Base-by-base conservation (phyloP, 2,329 filamentous ascomycete genomes). In the Aspergillus melleus region DNA sequence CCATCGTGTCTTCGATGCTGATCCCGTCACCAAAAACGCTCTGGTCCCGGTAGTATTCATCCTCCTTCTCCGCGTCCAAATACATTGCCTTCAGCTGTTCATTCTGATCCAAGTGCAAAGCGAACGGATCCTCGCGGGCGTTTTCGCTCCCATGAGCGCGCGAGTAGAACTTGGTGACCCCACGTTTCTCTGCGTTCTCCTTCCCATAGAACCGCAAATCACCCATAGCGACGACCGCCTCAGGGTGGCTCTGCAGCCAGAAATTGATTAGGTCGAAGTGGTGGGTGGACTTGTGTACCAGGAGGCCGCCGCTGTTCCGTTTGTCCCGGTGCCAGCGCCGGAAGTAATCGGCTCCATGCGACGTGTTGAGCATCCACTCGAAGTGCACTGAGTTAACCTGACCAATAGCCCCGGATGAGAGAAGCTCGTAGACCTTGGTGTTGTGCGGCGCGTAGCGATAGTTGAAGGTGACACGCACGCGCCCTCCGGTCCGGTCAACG, bases 401-500 rank as follows among this genome's bases (percentile, higher is more conserved):
- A 0, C 86, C 85, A 59, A 88, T 86, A 1, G 81, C 82, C 0
- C 83, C 84, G 0, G 81, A 79, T 2, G 74, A 77, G 4, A 88
- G 64, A 0, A 88, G 64, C 68, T 86, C 81, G 61, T 79, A 82
- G 2, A 88, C 78, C 61, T 83, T 85, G 14, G 84, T 88, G 71
- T 88, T 86, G 72, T 87, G 86, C n/a, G 85, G 85, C 44, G 85
- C 85, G 66, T 87, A 88, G 22, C 85, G 82, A 73, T 88, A 88
- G 74, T 88, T 88, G 77, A 88, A 88, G 0, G 83, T 84, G 0
- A 88, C 85, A 16, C 85, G 79, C 3, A 87, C 78, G 44, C 79
- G 77, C 12, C 73, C 71, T 2, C 77, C 76, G 0, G 82, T 84
- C 19, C 79, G 74, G 54, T 82, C 77, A 16, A 84, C 84, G 12